phyloP scores from a whole-genome alignment of 1,284 basidiomycete genomes.

The Melampsora americana region DNA sequence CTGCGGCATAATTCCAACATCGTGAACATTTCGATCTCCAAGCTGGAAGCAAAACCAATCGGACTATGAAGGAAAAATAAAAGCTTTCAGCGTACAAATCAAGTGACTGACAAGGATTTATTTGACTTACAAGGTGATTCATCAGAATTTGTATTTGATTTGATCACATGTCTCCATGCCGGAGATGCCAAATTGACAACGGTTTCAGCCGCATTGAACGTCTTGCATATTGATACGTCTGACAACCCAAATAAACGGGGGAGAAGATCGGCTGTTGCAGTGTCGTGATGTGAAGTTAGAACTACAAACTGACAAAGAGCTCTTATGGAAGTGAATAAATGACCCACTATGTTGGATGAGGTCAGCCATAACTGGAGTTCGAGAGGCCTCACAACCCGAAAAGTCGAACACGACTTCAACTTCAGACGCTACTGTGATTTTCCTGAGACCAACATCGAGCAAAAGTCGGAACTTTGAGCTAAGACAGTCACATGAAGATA shows the following conservation, averaged over 20 bases:
- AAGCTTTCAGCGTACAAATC: neutral
- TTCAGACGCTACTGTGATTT: conserved; percentile 27
- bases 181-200: conserved; percentile 27
- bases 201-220: conserved; percentile 17
- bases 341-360: neutral
- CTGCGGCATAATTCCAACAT: conserved; percentile 36
- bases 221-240: conserved; percentile 37
- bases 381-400: neutral
- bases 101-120: neutral
- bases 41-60: conserved; percentile 26
- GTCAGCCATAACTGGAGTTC: neutral
- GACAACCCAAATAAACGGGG: conserved; percentile 31
- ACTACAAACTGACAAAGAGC: neutral
- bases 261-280: conserved; percentile 12
- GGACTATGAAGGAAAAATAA: conserved; percentile 4
- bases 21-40: conserved; percentile 42
- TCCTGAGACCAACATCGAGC: neutral
- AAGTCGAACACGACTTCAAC: conserved; percentile 36
- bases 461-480: neutral
- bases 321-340: neutral
- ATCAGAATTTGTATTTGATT: conserved; percentile 9
- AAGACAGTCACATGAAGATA: neutral
- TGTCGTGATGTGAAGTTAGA: neutral
- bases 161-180: conserved; percentile 24
- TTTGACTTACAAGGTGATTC: conserved; percentile 2